A percentile compares a stretch with the other conserved stretches of the same genome.
These are phyloP conservation scores for Thelonectria blattea DNA, from an alignment of 2,329 filamentous ascomycete species.

Conservation along the genomic window DNA sequence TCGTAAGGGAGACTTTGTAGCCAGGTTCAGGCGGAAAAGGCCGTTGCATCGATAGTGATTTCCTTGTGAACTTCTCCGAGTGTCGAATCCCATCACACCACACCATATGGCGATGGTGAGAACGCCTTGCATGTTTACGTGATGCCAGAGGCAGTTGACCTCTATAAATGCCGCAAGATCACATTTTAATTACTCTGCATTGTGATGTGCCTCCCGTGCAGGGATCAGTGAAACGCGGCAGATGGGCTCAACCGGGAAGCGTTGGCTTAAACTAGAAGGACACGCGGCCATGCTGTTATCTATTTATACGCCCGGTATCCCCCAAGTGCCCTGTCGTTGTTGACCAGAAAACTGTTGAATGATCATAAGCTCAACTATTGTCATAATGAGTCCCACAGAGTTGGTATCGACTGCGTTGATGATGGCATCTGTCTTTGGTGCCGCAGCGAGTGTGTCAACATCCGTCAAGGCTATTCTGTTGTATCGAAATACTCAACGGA, in stretches of 20 bases:
- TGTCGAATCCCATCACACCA: background rate
- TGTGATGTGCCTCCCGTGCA: background rate
- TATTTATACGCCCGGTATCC: slow-evolving; percentile 2
- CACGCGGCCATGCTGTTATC: background rate
- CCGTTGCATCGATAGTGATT: background rate
- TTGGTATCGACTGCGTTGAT: background rate
- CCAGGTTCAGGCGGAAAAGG: background rate
- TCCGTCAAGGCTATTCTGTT: background rate
- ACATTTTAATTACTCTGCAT: slow-evolving; percentile 2
- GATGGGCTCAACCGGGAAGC: background rate
- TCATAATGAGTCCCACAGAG: slow-evolving; percentile 1
- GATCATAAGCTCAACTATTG: background rate
- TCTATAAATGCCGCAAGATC: slow-evolving; percentile 8
- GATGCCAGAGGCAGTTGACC: background rate
- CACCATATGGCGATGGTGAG: background rate
- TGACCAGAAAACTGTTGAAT: background rate
- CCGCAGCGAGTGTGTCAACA: background rate
- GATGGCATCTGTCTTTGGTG: background rate
- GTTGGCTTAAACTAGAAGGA: background rate
- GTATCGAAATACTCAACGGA: background rate
- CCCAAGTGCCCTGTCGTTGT: background rate
- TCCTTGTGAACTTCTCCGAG: background rate
- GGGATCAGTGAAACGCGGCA: background rate
- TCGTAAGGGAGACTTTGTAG: background rate
- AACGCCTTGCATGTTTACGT: background rate